A percentile compares a stretch with the other conserved stretches of the same genome.
These are phyloP conservation scores for Podaxis sp. DNA, from an alignment of 768 basidiomycete species.

Conservation along the genomic window DNA sequence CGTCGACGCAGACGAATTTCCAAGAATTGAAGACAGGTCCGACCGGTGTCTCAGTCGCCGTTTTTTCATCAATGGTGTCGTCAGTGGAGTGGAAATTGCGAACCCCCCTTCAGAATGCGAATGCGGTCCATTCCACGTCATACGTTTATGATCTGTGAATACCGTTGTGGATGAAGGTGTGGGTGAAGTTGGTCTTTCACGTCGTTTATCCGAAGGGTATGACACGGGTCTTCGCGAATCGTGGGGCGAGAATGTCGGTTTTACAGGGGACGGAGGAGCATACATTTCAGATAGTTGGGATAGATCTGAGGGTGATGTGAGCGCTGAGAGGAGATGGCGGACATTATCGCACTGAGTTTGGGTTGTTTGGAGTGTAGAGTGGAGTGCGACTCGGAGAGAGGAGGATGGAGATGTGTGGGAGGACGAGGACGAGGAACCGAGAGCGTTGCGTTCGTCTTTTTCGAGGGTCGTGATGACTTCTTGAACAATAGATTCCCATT, in stretches of 20 bases:
- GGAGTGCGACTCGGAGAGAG: conserved; percentile 67
- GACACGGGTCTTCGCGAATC: conserved; percentile 36
- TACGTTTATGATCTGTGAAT: conserved; percentile 48
- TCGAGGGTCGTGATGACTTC: conserved; percentile 68
- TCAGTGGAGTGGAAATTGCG: conserved; percentile 39
- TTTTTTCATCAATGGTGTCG: conserved; percentile 33
- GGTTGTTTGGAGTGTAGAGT: conserved; percentile 72
- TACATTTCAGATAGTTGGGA: conserved; percentile 87
- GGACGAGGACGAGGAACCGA: conserved; percentile 34
- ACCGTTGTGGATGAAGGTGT: conserved; percentile 21
- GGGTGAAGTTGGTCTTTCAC: conserved; percentile 10
- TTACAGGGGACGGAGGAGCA: conserved; percentile 68
- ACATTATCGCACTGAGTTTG: conserved; percentile 82
- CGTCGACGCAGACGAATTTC: neutral
- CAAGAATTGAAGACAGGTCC: conserved; percentile 6
- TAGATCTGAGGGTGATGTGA: conserved; percentile 71
- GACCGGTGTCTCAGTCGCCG: conserved; percentile 46
- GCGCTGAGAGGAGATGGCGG: conserved; percentile 73
- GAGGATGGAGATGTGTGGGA: conserved; percentile 52
- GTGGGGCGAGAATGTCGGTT: conserved; percentile 27
- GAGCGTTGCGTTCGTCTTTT: conserved; percentile 51
- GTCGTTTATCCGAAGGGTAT: conserved; percentile 37
- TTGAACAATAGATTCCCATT: conserved; percentile 75
- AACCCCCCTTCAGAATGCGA: conserved; percentile 35
- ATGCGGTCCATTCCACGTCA: conserved; percentile 67